These are phyloP conservation scores for Anastatica hierochuntica DNA, from an alignment of 345 rosid species.

Conservation along the genomic window DNA sequence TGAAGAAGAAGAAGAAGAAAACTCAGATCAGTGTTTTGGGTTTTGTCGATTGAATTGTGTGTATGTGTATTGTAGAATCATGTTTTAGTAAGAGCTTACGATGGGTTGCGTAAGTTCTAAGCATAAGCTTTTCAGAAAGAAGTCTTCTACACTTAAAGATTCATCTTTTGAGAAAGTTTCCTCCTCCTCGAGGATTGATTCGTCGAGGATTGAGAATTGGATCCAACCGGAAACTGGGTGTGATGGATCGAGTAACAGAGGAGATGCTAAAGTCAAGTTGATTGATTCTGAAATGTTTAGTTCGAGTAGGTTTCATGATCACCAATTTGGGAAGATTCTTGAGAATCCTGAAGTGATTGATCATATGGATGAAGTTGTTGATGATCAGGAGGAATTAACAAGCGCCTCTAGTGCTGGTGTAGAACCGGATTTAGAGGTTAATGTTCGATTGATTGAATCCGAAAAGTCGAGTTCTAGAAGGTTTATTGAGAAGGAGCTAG, in stretches of 20 bases:
- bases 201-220: conserved; percentile 48
- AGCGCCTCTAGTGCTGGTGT: background rate
- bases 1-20: background rate
- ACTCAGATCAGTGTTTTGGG: background rate
- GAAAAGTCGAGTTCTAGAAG: conserved; percentile 34
- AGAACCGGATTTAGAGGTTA: conserved; percentile 25
- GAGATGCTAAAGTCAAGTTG: conserved; percentile 9
- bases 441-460: conserved; percentile 40
- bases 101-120: conserved; percentile 86
- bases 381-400: background rate
- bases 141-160: conserved; percentile 33
- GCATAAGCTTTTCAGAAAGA: conserved; percentile 26
- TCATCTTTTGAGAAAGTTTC: conserved; percentile 40
- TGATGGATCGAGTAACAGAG: too few relatives aligned
- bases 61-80: background rate
- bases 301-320: conserved; percentile 5
- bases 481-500: conserved; percentile 34
- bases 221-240: conserved; percentile 29
- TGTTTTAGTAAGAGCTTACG: background rate
- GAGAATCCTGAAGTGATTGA: too few relatives aligned
- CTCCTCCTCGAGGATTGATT: conserved; percentile 40
- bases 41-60: background rate
- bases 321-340: conserved; percentile 2
- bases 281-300: conserved; percentile 7
- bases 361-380: too few relatives aligned